phyloP scores from a whole-genome alignment of 169 alveolate species.

The Cryptosporidium tyzzeri region DNA sequence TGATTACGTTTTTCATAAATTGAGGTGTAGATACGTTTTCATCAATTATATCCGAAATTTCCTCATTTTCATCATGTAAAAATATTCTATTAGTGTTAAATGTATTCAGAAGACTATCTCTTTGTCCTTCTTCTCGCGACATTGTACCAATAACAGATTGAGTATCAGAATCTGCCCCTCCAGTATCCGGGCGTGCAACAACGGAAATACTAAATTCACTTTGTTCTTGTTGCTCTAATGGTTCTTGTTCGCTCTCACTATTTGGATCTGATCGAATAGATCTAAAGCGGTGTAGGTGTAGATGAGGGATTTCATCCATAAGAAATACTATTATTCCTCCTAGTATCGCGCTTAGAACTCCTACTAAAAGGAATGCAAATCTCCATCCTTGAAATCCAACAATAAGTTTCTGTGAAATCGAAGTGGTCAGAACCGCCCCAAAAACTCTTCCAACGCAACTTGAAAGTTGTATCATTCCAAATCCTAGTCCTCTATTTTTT shows the following conservation, averaged over 20 bases:
- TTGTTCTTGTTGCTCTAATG: constrained; percentile 50
- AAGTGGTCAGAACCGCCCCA: constrained; percentile 88
- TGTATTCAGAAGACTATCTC: constrained; percentile 23
- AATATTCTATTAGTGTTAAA: background rate
- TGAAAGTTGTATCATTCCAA: constrained; percentile 88
- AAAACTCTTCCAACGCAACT: constrained; percentile 86
- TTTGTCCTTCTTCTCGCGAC: constrained; percentile 33
- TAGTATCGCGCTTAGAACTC: constrained; percentile 81
- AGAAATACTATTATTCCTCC: constrained; percentile 83
- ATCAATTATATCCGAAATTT: constrained; percentile 27
- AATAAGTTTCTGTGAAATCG: constrained; percentile 83
- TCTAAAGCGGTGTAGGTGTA: constrained; percentile 50
- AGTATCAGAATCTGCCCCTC: constrained; percentile 66
- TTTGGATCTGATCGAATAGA: background rate
- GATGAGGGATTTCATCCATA: constrained; percentile 84
- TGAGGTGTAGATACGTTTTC: constrained; percentile 41
- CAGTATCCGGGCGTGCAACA: constrained; percentile 73
- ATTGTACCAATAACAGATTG: constrained; percentile 29
- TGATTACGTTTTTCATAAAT: constrained; percentile 44
- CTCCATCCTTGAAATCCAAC: constrained; percentile 87
- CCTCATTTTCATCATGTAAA: constrained; percentile 44
- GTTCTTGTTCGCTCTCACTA: constrained; percentile 31
- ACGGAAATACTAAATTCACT: constrained; percentile 55
- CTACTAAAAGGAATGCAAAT: constrained; percentile 85
- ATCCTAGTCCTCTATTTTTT: constrained; percentile 83